Base-by-base conservation (phyloP, 1,284 basidiomycete genomes). In the Irpex rosettiformis region DNA sequence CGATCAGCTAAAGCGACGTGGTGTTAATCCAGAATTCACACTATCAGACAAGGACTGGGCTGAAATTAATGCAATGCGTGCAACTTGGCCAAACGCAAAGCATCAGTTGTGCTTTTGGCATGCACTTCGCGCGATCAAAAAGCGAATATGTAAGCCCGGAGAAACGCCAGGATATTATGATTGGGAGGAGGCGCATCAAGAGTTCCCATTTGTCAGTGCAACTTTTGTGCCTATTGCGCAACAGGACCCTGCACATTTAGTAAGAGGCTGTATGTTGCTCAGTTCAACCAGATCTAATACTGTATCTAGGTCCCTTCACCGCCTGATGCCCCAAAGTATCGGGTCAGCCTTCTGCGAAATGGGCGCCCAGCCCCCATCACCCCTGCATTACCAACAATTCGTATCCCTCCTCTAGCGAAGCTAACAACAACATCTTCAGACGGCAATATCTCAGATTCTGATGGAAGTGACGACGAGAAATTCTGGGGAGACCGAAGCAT, bases 41-140 rank as follows among this genome's bases (percentile, higher is more conserved):
- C 53, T 66, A 1, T 43, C 59, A 0, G 65, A 62, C 60, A 66
- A 66, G 43, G 65, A 64, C 40, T 63, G 60, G 62, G 63, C 65
- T 1, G 62, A 64, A n/a, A 66, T 66, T 47, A 61, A 63, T 37
- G 65, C 63, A 0, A 62, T 64, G 60, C 48, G 37, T 3, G 52
- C 48, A 3, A 37, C 53, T 3, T 66, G 60, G 60, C 56, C 60
- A 0, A 18, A 47, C 2, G 55, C 59, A 5, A 66, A 66, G 45
- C 63, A 62, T 27, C 61, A 62, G 29, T 59, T 66, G 1, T 45
- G 43, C 33, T 60, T 64, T 25, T 66, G 64, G 65, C 65, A 66
- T 53, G 59, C 43, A 0, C 53, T 66, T 0, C 59, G 61, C 7
- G 62, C 65, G 24, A 1, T 62, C 10, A 65, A 65, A 22, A 33